Evolutionary conservation across 768 basidiomycete genomes (phyloP), one percentile per base, ranked within the genome.

Genomic region (Boletus rubroflammeus): DNA sequence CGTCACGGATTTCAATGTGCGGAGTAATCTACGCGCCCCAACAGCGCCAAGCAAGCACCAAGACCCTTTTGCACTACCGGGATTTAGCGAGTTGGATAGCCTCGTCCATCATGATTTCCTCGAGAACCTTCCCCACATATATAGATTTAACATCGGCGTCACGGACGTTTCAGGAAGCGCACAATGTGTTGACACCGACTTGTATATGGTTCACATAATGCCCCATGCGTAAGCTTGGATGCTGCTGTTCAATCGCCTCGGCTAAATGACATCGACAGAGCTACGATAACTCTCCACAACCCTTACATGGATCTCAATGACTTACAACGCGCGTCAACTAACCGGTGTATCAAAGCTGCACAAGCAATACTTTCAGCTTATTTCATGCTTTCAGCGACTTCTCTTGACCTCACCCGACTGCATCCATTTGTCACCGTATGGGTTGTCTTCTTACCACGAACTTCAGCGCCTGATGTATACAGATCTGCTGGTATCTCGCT

Each of bases 401-500:
- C 91, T 11, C 76, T 91, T 57, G 91, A 93, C 56, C 84, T 88
- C 56, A 84, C 85, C 17, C 75, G 88, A 51, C 65, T 93, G 47
- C 90, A 93, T 70, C 90, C 90, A 15, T 90, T 90, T 63, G 85
- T 87, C 21, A 85, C 85, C 60, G 90, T 91, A 61, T 52, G 88
- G 66, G 29, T 47, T 19, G n/a, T 61, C 48, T 21, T 47, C 31
- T 43, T 53, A 15, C 21, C 51, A 31, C n/a, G 2, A n/a, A 25
- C 17, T 59, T 47, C 58, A 61, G 50, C 35, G 2, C 23, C 53
- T 50, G 58, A 68, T 43, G 47, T 63, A 40, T 44, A 26, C 56
- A 90, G 88, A 92, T 93, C 43, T 91, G 90, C 67, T 93, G 90
- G 90, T 93, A 93, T 69, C 81, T 93, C 15, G 91, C 90, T 7